Evolutionary conservation across 352 stramenopile species (phyloP).

Genomic region (Globisporangium middletonii): DNA sequence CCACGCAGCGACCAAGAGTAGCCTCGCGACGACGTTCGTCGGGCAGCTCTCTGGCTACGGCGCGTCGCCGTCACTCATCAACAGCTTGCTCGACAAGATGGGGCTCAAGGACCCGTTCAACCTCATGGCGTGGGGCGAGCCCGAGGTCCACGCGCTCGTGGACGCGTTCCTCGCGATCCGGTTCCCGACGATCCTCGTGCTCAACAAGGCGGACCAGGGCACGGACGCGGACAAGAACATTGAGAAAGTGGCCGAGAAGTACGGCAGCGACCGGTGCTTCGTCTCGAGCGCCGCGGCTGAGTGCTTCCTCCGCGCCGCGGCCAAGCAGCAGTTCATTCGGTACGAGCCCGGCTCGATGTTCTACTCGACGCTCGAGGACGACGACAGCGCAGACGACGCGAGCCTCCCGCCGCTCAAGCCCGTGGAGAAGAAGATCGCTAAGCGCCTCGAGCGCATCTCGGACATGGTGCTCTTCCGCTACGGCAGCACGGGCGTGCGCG

Average conservation of each 20-base stretch:
- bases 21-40: constrained; percentile 58
- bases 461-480: constrained; percentile 91
- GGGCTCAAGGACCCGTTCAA: constrained; percentile 57
- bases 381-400: constrained; percentile 25
- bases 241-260: constrained; percentile 84
- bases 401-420: constrained; percentile 42
- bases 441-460: constrained; percentile 79
- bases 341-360: constrained; percentile 86
- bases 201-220: constrained; percentile 87
- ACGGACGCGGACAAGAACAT: constrained; percentile 86
- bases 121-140: constrained; percentile 45
- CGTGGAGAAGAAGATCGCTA: constrained; percentile 72
- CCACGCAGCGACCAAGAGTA: constrained; percentile 71
- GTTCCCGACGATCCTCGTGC: constrained; percentile 84
- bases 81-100: constrained; percentile 62
- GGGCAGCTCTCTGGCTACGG: constrained; percentile 77
- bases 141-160: constrained; percentile 72
- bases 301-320: constrained; percentile 70
- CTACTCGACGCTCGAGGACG: constrained; percentile 69
- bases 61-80: constrained; percentile 67
- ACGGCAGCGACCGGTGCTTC: constrained; percentile 82
- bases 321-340: constrained; percentile 72
- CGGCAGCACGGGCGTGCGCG: constrained; percentile 76
- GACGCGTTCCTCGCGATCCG: constrained; percentile 67
- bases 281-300: constrained; percentile 84